A percentile compares a stretch with the other conserved stretches of the same genome.
These are phyloP conservation scores for Thraustochytrium striatum DNA, from an alignment of 352 stramenopile genomes.

Conservation along the genomic window DNA sequence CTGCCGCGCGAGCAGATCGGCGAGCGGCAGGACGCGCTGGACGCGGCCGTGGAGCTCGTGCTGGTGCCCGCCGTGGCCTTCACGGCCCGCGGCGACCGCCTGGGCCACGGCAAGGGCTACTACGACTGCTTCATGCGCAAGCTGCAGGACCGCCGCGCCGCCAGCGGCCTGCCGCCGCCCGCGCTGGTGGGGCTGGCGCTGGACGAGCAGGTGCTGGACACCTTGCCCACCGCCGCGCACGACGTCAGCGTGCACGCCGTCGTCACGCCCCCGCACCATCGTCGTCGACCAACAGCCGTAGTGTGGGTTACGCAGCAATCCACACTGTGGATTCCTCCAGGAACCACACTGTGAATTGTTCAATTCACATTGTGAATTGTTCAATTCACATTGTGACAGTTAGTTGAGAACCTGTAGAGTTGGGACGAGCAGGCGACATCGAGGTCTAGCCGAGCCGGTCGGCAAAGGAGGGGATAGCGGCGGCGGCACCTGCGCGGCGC, in stretches of 20 bases:
- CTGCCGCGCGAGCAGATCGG: background rate
- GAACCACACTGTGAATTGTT: too few relatives aligned
- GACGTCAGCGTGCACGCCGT: conserved; percentile 19
- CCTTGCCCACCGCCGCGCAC: conserved; percentile 1
- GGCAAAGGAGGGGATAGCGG: too few relatives aligned
- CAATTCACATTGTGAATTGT: too few relatives aligned
- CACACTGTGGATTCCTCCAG: too few relatives aligned
- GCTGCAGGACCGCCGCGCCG: conserved; percentile 13
- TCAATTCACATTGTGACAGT: too few relatives aligned
- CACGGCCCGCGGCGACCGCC: background rate
- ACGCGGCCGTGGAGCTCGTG: conserved; percentile 14
- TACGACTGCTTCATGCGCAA: conserved; percentile 46
- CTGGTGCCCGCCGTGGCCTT: conserved; percentile 37
- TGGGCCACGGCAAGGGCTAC: conserved; percentile 36
- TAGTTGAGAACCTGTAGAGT: too few relatives aligned
- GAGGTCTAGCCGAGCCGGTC: too few relatives aligned
- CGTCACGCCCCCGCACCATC: conserved; percentile 5
- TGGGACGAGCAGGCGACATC: too few relatives aligned
- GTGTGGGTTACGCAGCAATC: too few relatives aligned
- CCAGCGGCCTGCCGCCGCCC: background rate
- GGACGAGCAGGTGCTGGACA: conserved; percentile 34
- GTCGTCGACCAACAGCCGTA: background rate
- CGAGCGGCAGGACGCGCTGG: background rate
- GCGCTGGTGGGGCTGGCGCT: background rate
- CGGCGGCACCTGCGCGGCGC: background rate